Base-by-base conservation (phyloP, 164 flowering plant genomes). In the Magnolia sinica region DNA sequence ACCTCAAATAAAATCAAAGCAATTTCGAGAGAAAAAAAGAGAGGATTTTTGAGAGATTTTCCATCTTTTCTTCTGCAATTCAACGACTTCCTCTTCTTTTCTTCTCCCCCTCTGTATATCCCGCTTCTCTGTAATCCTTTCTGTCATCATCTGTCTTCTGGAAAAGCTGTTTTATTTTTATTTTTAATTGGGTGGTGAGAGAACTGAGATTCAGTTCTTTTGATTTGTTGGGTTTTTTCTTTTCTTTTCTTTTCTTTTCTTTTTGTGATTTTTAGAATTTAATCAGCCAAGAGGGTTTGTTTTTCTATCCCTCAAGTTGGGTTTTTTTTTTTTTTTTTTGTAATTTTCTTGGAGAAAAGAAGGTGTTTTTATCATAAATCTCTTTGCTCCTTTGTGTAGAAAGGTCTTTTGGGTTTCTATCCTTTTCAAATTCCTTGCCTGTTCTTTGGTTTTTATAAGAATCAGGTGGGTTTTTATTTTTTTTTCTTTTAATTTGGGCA, bases 111-210 rank as follows among this genome's bases (percentile, higher is more conserved):
- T 74, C 71, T 77, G 80, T 58, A 11, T 72, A 64, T 65, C 88
- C 92, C 89, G 85, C 87, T 89, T 87, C 94, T 88, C 78, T 86
- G 83, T 78, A 83, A 87, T 90, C 95, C 89, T 81, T 91, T 89
- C 95, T 91, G 89, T 88, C 82, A 64, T 84, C 85, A 68, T 84
- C 88, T 87, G 89, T 85, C 85, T 89, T 85, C 83, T 80, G 76
- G 64, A 14, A 58, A 24, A 64, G 5, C 14, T 49, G 8, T 51
- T 72, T 77, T 9, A n/a, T 78, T 75, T 79, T 16, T 13, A 76
- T 69, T 68, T 76, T n/a, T 71, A 77, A 78, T 83, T 80, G 86
- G 76, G 87, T 83, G 88, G 85, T 85, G 85, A 84, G 86, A 87
- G 89, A 85, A 84, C 78, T 81, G 87, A 88, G 90, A 84, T 87